Conservation (phyloP, 2,329 filamentous ascomycete species). For the Colletotrichum sp. region DNA sequence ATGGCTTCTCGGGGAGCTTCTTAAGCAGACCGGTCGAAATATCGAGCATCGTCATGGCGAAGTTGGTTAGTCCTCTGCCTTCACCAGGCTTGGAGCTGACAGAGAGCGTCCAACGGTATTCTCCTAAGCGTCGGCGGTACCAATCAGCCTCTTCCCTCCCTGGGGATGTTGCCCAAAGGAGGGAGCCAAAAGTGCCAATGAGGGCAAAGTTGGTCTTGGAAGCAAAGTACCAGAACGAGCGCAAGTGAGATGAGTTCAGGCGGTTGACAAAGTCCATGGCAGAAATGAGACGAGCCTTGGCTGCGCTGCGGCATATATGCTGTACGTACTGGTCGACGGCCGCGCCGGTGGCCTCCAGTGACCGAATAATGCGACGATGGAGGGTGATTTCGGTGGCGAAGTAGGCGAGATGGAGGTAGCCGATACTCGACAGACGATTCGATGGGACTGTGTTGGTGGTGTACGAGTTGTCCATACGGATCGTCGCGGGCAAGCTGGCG, state of each 20-base stretch:
- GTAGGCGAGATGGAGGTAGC: conserved; percentile 88
- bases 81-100: conserved; percentile 79
- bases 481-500: conserved; percentile 65
- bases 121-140: conserved; percentile 82
- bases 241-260: conserved; percentile 82
- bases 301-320: conserved; percentile 91
- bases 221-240: conserved; percentile 92
- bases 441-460: conserved; percentile 40
- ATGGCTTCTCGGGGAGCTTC: conserved; percentile 73
- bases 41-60: conserved; percentile 80
- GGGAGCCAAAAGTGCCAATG: conserved; percentile 90
- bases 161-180: conserved; percentile 88
- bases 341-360: conserved; percentile 56
- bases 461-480: conserved; percentile 70
- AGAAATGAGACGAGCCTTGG: conserved; percentile 91
- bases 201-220: conserved; percentile 91
- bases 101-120: conserved; percentile 93
- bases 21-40: conserved; percentile 73
- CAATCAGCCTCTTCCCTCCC: conserved; percentile 90
- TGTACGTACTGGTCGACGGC: conserved; percentile 79
- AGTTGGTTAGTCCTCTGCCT: conserved; percentile 63
- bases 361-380: conserved; percentile 88
- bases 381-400: conserved; percentile 94
- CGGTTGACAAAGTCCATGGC: conserved; percentile 98
- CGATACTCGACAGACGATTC: conserved; percentile 63